Evolutionary conservation across 2,329 filamentous ascomycete genomes (phyloP), one percentile per base, ranked within the genome.

Genomic region (Cercospora zeae-maydis): DNA sequence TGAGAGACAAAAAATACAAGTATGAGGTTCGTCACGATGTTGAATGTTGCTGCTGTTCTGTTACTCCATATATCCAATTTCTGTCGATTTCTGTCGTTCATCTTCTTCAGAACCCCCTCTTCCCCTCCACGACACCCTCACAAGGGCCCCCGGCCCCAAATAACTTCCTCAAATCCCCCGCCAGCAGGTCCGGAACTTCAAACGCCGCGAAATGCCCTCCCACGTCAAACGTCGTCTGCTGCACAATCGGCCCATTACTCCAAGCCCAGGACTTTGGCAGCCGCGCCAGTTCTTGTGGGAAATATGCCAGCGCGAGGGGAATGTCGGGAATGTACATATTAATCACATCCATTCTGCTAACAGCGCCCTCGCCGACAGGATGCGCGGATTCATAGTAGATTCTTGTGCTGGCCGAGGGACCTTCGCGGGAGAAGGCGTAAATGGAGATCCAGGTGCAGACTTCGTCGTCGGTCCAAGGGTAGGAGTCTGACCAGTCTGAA

Each of bases 381-480:
- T 63, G 61, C 8, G 31, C 53, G 37, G 61, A 63, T 27, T 63
- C 61, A 8, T 59, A 63, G 57, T 63, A 63, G 47, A 63, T 63
- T 6, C 61, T 31, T 21, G 55, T 55, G 27, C 49, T 55, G 10
- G 61, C 61, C 6, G 61, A 58, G 2, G 61, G 57, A 10, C 61
- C 61, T 45, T 37, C 61, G 30, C 61, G 61, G 1, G 56, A 59
- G 36, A 64, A 53, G 8, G 42, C 31, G 27, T 61, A 72, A 58
- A 31, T 68, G 59, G 54, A 73, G 65, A 52, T 63, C 53, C 61
- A 65, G 62, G 16, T 64, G 67, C 37, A 69, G 70, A 30, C 65
- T 66, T 70, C 66, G 5, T 64, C 61, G 9, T 66, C 61, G 42
- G 72, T 70, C 70, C 70, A 71, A 37, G 71, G 70, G 45, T 71